Evolutionary conservation across 169 alveolate species (phyloP).

Genomic region (Cryptosporidium andersoni): DNA sequence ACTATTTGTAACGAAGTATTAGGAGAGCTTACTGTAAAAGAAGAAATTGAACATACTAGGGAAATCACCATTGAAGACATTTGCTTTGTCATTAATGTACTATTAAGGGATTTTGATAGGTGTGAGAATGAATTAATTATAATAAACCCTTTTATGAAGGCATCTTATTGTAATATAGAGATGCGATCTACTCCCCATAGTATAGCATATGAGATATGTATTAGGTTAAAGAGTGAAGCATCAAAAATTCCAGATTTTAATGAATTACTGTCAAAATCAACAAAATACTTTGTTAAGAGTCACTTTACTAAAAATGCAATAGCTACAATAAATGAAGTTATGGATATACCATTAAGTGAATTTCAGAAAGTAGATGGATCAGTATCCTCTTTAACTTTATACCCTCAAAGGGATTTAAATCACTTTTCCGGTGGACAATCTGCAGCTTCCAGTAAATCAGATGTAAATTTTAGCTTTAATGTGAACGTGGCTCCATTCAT

Average conservation of each 20-base stretch:
- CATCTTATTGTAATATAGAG: not conserved
- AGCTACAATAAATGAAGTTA: constrained; percentile 34
- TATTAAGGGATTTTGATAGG: constrained; percentile 24
- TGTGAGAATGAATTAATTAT: constrained; percentile 27
- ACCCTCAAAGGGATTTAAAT: constrained; percentile 40
- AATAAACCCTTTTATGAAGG: constrained; percentile 10
- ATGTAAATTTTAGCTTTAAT: constrained; percentile 23
- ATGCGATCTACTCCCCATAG: not conserved
- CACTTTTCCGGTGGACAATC: not conserved
- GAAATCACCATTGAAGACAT: not conserved
- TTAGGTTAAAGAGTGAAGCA: constrained; percentile 19
- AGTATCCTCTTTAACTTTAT: constrained; percentile 12
- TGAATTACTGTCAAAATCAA: constrained; percentile 6
- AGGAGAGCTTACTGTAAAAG: too few species aligned
- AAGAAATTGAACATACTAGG: not conserved
- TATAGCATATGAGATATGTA: constrained; percentile 56
- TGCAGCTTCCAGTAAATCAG: not conserved
- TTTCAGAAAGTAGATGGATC: constrained; percentile 3
- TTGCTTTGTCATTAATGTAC: not conserved
- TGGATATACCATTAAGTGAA: not conserved
- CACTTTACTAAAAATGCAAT: constrained; percentile 43
- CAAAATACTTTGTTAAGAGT: constrained; percentile 26
- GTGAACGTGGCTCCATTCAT: constrained; percentile 70
- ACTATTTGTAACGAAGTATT: too few species aligned
- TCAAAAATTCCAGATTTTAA: constrained; percentile 30